Base-by-base conservation (phyloP, 495 filamentous ascomycete species). In the Talaromyces borbonicus region DNA sequence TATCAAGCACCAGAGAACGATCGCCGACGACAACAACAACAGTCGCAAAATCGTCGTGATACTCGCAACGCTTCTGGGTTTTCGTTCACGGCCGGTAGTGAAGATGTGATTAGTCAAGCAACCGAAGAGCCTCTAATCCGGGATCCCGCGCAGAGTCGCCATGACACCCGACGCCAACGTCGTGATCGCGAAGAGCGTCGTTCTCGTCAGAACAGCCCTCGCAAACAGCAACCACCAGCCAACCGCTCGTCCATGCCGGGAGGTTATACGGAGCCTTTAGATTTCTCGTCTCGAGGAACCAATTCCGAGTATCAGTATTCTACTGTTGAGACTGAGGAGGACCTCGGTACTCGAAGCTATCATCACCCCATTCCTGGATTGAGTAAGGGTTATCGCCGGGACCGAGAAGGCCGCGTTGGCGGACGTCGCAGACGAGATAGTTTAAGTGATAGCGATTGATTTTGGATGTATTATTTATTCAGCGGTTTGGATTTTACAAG, bases 341-440 rank as follows among this genome's bases (percentile, higher is more conserved):
- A 77, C 1, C 59, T 75, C 9, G 87, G 87, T 18, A 92, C 87
- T 15, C 89, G 85, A 70, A 78, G 74, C 38, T 95, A 95, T 59
- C 77, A 74, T 49, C 85, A 90, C 60, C 72, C 81, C 1, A 86
- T 90, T 51, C 85, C 87, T 0, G 86, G 85, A 1, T 61, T 90
- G 55, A 80, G 72, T 25, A 66, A 68, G 48, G 68, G 65, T 2
- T 72, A 70, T 49, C 66, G 69, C 15, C 63, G 64, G 24, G 47
- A 49, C 20, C 20, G 35, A 15, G 67, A 71, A 46, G 61, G 66
- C n/a, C n/a, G n/a, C n/a, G n/a, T n/a, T 9, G 55, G 62, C 37
- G 55, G 69, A 24, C 54, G 64, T 15, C 58, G 58, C 51, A 58
- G 62, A 24, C 53, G 60, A 43, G 69, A 72, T 52, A 79, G 71